Evolutionary conservation across 345 rosid species (phyloP), one percentile per base, ranked within the genome.

Genomic region (Arabis alpina): DNA sequence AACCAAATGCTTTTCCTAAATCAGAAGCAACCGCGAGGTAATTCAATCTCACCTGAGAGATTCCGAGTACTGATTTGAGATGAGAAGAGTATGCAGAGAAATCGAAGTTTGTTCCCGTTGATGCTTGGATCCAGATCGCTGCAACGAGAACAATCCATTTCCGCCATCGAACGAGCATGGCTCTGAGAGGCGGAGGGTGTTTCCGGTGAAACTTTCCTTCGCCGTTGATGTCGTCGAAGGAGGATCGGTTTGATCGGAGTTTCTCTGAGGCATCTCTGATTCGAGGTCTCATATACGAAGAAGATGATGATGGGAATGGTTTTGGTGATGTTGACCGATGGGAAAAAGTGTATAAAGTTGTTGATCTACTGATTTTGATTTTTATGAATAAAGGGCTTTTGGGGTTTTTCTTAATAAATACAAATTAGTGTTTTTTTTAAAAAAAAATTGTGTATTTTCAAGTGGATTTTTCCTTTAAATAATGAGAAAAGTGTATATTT

Each of bases 61-160:
- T 80, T 59, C 88, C 92, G 9, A 89, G 83, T 43, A 82, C 86
- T 5, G 85, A 66, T 73, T 89, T 89, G 28, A 90, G 39, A 0
- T 72, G 68, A 0, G 96, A 80, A 0, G 93, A 87, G 82, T 90
- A 87, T 5, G 88, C 74, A 0, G 91, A 84, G 84, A 90, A 90
- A 68, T 90, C 93, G 78, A 90, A 90, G 78, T 87, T 90, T 12
- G 96, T 90, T 32, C 96, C 93, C 3, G 93, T 82, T 44, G 83
- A 90, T 3, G 96, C 96, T 70, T 87, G 96, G 30, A 90, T 56
- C 96, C 93, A 87, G 70, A 80, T 84, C 32, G 89, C 79, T 10
- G 93, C 89, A 24, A 80, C 77, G 40, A 90, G 77, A 41, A 84
- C 77, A 76, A 80, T 73, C 93, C 96, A 90, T 80, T 87, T 87